Evolutionary conservation across 495 filamentous ascomycete species (phyloP).

Genomic region (Astrothelium subdiscretum): DNA sequence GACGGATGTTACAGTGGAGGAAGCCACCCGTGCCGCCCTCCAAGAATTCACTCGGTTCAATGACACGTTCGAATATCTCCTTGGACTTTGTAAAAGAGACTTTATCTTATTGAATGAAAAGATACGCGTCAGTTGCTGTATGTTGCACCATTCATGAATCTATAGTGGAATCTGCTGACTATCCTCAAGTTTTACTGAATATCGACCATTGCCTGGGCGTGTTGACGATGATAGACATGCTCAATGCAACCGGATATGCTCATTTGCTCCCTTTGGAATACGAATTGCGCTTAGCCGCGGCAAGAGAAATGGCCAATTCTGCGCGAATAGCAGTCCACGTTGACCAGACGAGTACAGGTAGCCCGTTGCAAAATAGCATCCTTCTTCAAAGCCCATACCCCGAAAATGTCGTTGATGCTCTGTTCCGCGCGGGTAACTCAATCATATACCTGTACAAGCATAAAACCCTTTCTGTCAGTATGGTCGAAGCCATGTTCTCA

Average conservation of each 20-base stretch:
- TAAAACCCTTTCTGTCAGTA: background rate
- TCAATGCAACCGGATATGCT: background rate
- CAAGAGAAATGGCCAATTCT: slow-evolving; percentile 1
- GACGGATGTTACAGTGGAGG: background rate
- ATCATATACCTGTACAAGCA: slow-evolving; percentile 1
- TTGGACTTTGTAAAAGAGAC: background rate
- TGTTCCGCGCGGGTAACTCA: background rate
- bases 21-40: background rate
- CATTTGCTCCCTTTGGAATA: background rate
- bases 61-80: background rate
- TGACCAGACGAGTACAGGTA: background rate
- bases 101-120: background rate
- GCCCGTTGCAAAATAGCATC: background rate
- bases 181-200: background rate
- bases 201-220: background rate
- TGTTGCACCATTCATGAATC: background rate
- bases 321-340: background rate
- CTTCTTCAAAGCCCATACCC: background rate
- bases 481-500: slow-evolving; percentile 1
- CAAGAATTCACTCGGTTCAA: background rate
- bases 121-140: background rate
- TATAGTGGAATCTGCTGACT: background rate
- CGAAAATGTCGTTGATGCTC: background rate
- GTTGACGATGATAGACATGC: background rate
- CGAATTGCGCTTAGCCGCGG: background rate